Base-by-base conservation (phyloP, 2,329 filamentous ascomycete genomes). In the Phialophora chinensis region DNA sequence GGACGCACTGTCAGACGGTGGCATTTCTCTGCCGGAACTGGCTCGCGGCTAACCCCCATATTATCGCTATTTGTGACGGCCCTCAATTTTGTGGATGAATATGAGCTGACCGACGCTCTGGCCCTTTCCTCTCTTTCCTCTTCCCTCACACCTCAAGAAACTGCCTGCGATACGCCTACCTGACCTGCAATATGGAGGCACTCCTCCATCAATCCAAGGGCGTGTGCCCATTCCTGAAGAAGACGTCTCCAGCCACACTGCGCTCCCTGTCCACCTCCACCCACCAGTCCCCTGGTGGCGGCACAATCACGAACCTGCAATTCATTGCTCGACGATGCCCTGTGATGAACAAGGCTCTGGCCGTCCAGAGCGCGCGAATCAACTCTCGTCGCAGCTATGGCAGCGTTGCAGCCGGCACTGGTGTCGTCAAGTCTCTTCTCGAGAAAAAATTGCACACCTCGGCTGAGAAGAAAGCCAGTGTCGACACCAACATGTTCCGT, bases 291-390 rank as follows among this genome's bases (percentile, higher is more conserved):
- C 90, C 89, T 65, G 91, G 93, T 75, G 94, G 93, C 72, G 92
- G 93, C 75, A 92, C 92, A 80, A 97, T 98, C 88, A 97, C 93
- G 76, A 98, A 97, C 82, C 86, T 99, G 75, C 95, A 98, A 84
- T 88, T 95, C 73, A 88, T 96, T 76, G 95, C 92, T 75, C 90
- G 93, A 77, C 92, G 94, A 79, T 99, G 95, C 86, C 95, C 95
- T 66, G 90, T 99, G 80, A 99, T 99, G 95, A 94, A 93, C 79
- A 96, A 97, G 86, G 95, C 95, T 50, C 87, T 99, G 78, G 91
- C 92, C 68, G 90, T 97, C 47, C 94, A 97, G 85, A 81, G 79
- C 68, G 77, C 80, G 54, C 78, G 80, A 56, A 73, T 81, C 66
- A 65, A 62, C 58, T 31, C 62, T 59, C 66, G 67, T 35, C 71